Conservation (phyloP, 192 early-diverging fungal genomes). For the Entomortierella lignicola region DNA sequence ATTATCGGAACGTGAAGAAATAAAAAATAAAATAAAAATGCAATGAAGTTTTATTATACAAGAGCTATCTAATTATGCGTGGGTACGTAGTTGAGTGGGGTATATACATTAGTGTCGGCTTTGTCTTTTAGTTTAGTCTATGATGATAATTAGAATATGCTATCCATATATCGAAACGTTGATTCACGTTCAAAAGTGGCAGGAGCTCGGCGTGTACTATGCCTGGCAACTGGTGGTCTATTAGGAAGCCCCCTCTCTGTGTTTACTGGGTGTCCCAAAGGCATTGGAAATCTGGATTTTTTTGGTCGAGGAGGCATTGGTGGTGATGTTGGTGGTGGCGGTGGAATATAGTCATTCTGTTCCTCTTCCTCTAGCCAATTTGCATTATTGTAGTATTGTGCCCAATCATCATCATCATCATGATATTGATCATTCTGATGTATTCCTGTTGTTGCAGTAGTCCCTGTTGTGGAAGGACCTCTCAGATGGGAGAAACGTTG, state of each 20-base stretch:
- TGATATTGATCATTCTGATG: neutral
- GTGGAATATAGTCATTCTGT: neutral
- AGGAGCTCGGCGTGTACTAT: neutral
- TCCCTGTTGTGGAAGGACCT: neutral
- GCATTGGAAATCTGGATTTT: neutral
- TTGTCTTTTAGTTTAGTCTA: too few species aligned
- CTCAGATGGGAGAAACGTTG: slow-evolving; percentile 2
- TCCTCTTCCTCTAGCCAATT: too few species aligned
- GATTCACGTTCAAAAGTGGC: slow-evolving; percentile 12
- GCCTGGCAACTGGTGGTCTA: neutral
- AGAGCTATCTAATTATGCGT: too few species aligned
- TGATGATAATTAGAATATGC: too few species aligned
- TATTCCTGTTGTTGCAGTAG: too few species aligned
- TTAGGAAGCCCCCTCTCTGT: neutral
- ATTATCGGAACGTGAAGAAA: too few species aligned
- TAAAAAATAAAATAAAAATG: too few species aligned
- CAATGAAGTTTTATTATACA: too few species aligned
- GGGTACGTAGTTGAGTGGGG: too few species aligned
- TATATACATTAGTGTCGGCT: too few species aligned
- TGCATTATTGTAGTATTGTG: neutral
- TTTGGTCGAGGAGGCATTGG: neutral
- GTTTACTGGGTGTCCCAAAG: neutral
- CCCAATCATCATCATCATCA: slow-evolving; percentile 11
- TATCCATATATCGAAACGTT: slow-evolving; percentile 1
- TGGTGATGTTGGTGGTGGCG: neutral